Evolutionary conservation across 257 asterid genomes (phyloP).

Genomic region (Solanum infundibuliforme): DNA sequence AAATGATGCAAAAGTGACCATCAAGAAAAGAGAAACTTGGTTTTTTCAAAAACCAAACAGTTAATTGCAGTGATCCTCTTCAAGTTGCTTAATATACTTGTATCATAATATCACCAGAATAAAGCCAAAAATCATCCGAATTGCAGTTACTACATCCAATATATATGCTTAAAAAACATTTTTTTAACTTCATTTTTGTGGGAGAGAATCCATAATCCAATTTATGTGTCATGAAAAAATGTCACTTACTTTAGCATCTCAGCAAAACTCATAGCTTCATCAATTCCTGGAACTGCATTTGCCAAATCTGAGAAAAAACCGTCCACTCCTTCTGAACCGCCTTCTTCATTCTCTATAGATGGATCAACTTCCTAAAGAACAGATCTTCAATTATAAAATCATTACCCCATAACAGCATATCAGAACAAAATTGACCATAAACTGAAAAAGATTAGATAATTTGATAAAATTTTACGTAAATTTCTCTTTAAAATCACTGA

Average conservation of each 20-base stretch:
- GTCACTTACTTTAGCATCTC: constrained; percentile 89
- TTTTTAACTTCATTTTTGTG: not conserved
- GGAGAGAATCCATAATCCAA: not conserved
- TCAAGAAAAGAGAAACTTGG: not conserved
- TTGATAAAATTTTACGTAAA: no score
- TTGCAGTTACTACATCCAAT: not conserved
- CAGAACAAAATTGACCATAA: not conserved
- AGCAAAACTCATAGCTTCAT: constrained; percentile 98
- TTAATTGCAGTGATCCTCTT: not conserved
- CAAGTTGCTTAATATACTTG: not conserved
- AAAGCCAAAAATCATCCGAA: not conserved
- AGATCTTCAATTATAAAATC: not conserved
- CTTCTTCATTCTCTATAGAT: constrained; percentile 65
- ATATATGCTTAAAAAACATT: not conserved
- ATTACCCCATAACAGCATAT: not conserved
- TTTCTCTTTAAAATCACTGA: not conserved
- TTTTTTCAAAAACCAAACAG: not conserved
- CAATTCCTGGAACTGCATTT: constrained; percentile 93
- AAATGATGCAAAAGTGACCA: not conserved
- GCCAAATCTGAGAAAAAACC: constrained; percentile 86
- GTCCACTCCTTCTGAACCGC: constrained; percentile 56
- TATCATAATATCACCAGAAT: not conserved
- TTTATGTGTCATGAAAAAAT: not conserved
- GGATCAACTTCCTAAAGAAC: constrained; percentile 87
- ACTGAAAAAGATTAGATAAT: not conserved